Evolutionary conservation across 2,329 filamentous ascomycete species (phyloP).

Genomic region (Claviceps maximensis): DNA sequence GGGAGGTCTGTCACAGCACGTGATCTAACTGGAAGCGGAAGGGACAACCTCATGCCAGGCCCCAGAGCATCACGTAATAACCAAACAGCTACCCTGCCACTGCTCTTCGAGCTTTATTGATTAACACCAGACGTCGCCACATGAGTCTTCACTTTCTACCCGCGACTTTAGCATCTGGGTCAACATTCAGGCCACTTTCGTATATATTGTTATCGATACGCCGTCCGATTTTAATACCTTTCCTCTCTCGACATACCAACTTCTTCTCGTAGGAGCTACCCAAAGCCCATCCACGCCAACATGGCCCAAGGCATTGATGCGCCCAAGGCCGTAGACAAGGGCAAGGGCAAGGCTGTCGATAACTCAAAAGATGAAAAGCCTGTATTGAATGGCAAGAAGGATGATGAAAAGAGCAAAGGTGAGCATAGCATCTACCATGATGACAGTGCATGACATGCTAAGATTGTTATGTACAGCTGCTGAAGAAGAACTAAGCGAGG

Average conservation of each 20-base stretch:
- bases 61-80: constrained; percentile 36
- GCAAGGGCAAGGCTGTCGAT: constrained; percentile 83
- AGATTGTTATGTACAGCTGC: constrained; percentile 17
- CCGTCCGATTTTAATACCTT: constrained; percentile 4
- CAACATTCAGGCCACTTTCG: not conserved
- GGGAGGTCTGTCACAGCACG: constrained; percentile 11
- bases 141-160: not conserved
- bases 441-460: constrained; percentile 10
- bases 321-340: constrained; percentile 78
- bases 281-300: constrained; percentile 25
- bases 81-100: constrained; percentile 13
- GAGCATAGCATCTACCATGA: constrained; percentile 14
- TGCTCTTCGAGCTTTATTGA: constrained; percentile 19
- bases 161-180: not conserved
- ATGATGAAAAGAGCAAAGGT: constrained; percentile 49
- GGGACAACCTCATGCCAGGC: constrained; percentile 20
- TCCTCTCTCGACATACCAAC: not conserved
- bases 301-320: constrained; percentile 94
- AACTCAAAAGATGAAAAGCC: constrained; percentile 58
- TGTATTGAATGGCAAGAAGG: constrained; percentile 61
- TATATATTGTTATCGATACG: not conserved
- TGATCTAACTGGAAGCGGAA: constrained; percentile 17
- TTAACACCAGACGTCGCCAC: constrained; percentile 21
- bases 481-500: constrained; percentile 85
- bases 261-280: constrained; percentile 12